Evolutionary conservation across 345 rosid genomes (phyloP).

Genomic region (Acer negundo): DNA sequence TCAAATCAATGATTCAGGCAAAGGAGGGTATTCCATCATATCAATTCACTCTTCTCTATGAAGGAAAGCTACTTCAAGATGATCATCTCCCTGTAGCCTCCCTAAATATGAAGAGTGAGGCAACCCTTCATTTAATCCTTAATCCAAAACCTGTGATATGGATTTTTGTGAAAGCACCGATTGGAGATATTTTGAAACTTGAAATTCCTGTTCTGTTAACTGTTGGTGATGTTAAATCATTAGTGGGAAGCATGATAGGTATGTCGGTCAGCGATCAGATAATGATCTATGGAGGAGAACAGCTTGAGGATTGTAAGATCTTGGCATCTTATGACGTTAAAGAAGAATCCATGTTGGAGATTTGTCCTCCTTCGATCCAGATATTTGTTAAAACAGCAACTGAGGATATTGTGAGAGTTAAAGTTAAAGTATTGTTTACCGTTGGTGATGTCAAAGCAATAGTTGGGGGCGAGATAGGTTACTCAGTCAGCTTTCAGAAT

Average conservation of each 20-base stretch:
- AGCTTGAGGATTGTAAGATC: slow-evolving; percentile 33
- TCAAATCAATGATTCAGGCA: slow-evolving; percentile 28
- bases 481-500: background rate
- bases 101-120: slow-evolving; percentile 18
- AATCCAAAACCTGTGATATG: slow-evolving; percentile 26
- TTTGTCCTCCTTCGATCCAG: slow-evolving; percentile 22
- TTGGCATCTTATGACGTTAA: slow-evolving; percentile 37
- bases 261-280: background rate
- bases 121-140: slow-evolving; percentile 30
- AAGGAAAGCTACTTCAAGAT: slow-evolving; percentile 34
- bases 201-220: slow-evolving; percentile 22
- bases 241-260: slow-evolving; percentile 24
- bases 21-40: slow-evolving; percentile 29
- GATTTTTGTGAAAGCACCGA: slow-evolving; percentile 26
- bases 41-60: slow-evolving; percentile 29
- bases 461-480: slow-evolving; percentile 16
- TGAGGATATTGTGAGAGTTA: slow-evolving; percentile 6
- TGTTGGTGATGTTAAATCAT: slow-evolving; percentile 29
- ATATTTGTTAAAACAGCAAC: slow-evolving; percentile 28
- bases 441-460: slow-evolving; percentile 35
- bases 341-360: slow-evolving; percentile 31
- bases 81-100: slow-evolving; percentile 30
- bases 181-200: slow-evolving; percentile 25
- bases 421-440: slow-evolving; percentile 21
- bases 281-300: slow-evolving; percentile 24